These are phyloP conservation scores for Agrocybe praecox DNA, from an alignment of 768 basidiomycete species.

Conservation along the genomic window DNA sequence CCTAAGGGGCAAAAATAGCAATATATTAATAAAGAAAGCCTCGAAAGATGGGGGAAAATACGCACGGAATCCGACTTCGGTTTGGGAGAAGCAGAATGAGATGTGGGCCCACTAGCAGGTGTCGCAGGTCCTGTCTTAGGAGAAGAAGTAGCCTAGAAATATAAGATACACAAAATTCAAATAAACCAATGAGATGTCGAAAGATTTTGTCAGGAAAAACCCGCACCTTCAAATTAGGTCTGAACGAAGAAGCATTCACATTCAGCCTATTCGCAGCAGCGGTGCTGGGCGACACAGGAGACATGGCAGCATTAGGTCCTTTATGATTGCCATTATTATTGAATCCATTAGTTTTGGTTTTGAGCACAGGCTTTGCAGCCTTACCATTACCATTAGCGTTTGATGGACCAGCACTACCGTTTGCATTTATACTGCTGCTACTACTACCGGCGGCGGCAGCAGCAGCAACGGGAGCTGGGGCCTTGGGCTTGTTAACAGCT, in stretches of 20 bases:
- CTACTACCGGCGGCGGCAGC: conserved; percentile 16
- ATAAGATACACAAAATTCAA: conserved; percentile 15
- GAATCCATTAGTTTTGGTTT: conserved; percentile 17
- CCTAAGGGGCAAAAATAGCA: conserved; percentile 23
- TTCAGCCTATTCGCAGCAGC: conserved; percentile 68
- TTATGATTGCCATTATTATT: conserved; percentile 18
- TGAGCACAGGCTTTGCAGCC: conserved; percentile 9
- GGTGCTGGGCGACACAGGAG: conserved; percentile 51
- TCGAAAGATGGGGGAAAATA: background rate
- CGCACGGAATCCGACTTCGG: conserved; percentile 58
- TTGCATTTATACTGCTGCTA: conserved; percentile 11
- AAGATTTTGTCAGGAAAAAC: background rate
- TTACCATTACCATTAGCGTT: background rate
- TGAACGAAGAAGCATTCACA: conserved; percentile 89
- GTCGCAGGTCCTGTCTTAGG: conserved; percentile 36
- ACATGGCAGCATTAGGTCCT: conserved; percentile 18
- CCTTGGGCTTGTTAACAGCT: conserved; percentile 14
- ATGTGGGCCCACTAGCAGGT: conserved; percentile 22
- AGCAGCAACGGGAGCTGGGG: conserved; percentile 29
- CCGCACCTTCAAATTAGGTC: conserved; percentile 73
- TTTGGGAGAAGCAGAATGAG: conserved; percentile 57
- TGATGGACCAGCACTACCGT: conserved; percentile 1
- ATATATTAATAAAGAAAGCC: background rate
- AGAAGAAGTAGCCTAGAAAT: conserved; percentile 44
- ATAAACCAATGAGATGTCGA: conserved; percentile 18